Base-by-base conservation (phyloP, 169 alveolate genomes). In the Plasmodium cynomolgi region DNA sequence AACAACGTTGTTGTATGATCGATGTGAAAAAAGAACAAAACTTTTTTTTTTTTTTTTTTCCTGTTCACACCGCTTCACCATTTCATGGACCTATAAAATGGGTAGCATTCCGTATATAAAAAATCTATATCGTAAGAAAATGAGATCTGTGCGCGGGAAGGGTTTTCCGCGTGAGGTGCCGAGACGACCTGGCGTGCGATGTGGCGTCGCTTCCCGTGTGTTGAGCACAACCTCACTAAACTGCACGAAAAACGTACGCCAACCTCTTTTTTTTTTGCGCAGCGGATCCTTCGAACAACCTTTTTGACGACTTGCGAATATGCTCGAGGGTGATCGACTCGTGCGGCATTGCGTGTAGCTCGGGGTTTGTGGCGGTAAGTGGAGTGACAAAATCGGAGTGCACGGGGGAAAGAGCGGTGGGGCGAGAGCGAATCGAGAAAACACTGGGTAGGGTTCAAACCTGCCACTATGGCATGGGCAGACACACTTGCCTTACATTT, bases 271-370 rank as follows among this genome's bases (percentile, higher is more conserved):
- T 73, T 80, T 73, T 26, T 62, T 58, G 31, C 82, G 31, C 47
- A 88, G 94, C 94, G 86, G 94, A 88, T 6, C 84, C 91, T 31
- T 88, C 91, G 39, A 88, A 88, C 26, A 88, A 41, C 17, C 34
- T 44, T 31, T 88, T 58, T 81, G 90, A 50, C 17, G 94, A 88
- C 37, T 44, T 88, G 83, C 41, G 77, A 47, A 88, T 88, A 23
- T 88, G 94, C 72, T 58, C 94, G 13, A 58, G 75, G 33, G 82
- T 71, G n/a, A 88, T 68, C 26, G 94, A 88, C 47, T 80, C 94
- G n/a, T 88, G 91, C 34, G 88, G 91, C 33, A 80, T 90, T 39
- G 91, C 91, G 73, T 90, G 94, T 33, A 90, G 94, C 31, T 34
- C 94, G 39, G 84, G 39, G 34, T 90, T 80, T 80, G 33, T 90